Conservation (phyloP, 116 monocot genomes). For the Cymodocea nodosa region DNA sequence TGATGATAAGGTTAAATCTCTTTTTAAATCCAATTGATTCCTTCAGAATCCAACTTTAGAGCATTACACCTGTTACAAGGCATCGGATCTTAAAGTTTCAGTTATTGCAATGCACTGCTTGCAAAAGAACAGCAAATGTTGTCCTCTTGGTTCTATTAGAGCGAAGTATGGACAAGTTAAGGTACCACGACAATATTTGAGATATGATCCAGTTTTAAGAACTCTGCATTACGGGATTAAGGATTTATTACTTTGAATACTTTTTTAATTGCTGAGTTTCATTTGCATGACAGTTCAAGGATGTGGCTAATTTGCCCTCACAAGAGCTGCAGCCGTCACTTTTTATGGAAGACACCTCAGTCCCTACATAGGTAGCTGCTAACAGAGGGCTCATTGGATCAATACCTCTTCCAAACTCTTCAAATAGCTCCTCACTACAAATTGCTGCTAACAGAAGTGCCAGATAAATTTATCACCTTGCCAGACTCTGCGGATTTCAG, state of each 20-base stretch:
- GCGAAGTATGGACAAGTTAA: conserved; percentile 40
- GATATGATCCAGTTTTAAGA: neutral
- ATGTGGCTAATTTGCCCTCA: conserved; percentile 6
- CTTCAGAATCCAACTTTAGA: conserved; percentile 54
- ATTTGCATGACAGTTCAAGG: conserved; percentile 7
- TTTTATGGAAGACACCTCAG: neutral
- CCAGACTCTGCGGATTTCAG: neutral
- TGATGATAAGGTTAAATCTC: neutral
- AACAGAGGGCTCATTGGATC: neutral
- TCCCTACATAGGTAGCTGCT: neutral
- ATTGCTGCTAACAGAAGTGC: conserved; percentile 6
- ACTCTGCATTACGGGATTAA: neutral
- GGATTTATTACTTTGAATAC: no score
- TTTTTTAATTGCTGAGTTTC: neutral
- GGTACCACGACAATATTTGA: neutral
- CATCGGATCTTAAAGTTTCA: conserved; percentile 31
- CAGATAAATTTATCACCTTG: neutral
- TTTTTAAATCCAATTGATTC: neutral
- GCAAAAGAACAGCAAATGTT: conserved; percentile 33
- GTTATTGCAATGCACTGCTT: conserved; percentile 45
- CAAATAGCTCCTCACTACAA: neutral
- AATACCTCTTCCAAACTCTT: neutral
- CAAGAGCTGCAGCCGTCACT: conserved; percentile 5
- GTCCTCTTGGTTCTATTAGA: conserved; percentile 45
- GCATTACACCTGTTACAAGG: conserved; percentile 51